Percentiles rank a stretch among this genome's conserved stretches.
phyloP scores from a whole-genome alignment of 768 basidiomycete species.

The Pisolithus sp. region DNA sequence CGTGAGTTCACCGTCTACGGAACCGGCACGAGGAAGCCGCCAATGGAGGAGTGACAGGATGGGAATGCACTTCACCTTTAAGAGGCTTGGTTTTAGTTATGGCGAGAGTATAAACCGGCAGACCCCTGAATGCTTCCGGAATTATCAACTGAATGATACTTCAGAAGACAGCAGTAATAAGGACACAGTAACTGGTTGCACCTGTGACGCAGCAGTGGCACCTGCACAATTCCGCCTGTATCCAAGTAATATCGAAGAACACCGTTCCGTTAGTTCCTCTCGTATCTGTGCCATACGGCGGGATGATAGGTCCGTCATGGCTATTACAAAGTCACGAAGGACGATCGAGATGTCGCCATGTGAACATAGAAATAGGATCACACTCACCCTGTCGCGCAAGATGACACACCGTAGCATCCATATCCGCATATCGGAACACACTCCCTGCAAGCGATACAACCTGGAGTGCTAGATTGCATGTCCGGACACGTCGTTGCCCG shows the following conservation, averaged over 20 bases:
- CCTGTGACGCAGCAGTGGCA: slow-evolving; percentile 72
- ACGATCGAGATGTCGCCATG: neutral
- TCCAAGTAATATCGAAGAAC: slow-evolving; percentile 72
- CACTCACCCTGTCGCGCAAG: slow-evolving; percentile 68
- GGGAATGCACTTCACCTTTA: slow-evolving; percentile 75
- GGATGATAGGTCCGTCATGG: slow-evolving; percentile 55
- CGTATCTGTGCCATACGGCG: slow-evolving; percentile 69
- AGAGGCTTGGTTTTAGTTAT: slow-evolving; percentile 86
- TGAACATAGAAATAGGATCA: neutral
- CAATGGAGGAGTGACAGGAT: slow-evolving; percentile 1
- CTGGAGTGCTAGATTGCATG: slow-evolving; percentile 78
- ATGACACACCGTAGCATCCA: slow-evolving; percentile 74
- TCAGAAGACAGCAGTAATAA: slow-evolving; percentile 5
- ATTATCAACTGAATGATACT: slow-evolving; percentile 65
- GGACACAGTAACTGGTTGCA: slow-evolving; percentile 25
- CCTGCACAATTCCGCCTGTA: slow-evolving; percentile 88
- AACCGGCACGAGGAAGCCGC: neutral
- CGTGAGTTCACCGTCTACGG: neutral
- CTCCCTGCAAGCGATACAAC: slow-evolving; percentile 82
- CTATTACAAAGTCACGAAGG: slow-evolving; percentile 33
- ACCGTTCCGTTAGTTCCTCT: slow-evolving; percentile 79
- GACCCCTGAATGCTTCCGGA: slow-evolving; percentile 84
- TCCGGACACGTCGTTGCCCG: slow-evolving; percentile 80
- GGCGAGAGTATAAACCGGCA: slow-evolving; percentile 76
- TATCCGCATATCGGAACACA: slow-evolving; percentile 86